Evolutionary conservation across 2,329 filamentous ascomycete genomes (phyloP), one percentile per base, ranked within the genome.

Genomic region (Aspergillus proliferans): DNA sequence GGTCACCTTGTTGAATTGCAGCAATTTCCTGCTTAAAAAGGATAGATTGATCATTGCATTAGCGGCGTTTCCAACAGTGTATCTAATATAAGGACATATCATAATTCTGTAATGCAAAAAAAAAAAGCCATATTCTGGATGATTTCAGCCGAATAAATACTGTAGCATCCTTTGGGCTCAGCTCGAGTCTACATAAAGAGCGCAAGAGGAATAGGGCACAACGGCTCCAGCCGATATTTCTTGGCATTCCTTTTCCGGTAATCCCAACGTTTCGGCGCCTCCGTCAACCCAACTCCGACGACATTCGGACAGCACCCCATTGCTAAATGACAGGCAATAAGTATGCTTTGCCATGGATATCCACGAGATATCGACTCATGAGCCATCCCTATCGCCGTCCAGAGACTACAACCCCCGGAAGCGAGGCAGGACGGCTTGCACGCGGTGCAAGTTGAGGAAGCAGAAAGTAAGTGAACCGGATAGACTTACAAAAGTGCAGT

Each of bases 371-470:
- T 57, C 57, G 19, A 48, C 53, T 12, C 58, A 60, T 47, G 55
- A 56, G 18, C 60, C 55, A 46, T 43, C 45, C 18, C 52, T 58
- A 47, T 60, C 60, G n/a, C 51, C 52, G 14, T 58, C 59, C 5
- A 57, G 54, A 50, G 63, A 68, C 41, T 52, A 66, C 46, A 74
- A 74, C 51, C 70, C 70, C n/a, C 66, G 71, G 19, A 75, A 75
- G 55, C 67, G 72, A 46, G 71, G 68, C 15, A 64, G 72, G 30
- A 75, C 72, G 1, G 71, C 72, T 7, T 75, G 72, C 48, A 72
- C 71, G 38, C 67, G 72, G 51, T 75, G 72, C 61, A 75, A 75
- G 55, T 69, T 61, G 18, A 63, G 72, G 46, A 75, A 75, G 52
- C 72, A 75, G 53, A 74, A 68, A 59, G 72, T 72, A 33, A 55